Base-by-base conservation (phyloP, 139 green algal species). In the Klebsormidium nitens region DNA sequence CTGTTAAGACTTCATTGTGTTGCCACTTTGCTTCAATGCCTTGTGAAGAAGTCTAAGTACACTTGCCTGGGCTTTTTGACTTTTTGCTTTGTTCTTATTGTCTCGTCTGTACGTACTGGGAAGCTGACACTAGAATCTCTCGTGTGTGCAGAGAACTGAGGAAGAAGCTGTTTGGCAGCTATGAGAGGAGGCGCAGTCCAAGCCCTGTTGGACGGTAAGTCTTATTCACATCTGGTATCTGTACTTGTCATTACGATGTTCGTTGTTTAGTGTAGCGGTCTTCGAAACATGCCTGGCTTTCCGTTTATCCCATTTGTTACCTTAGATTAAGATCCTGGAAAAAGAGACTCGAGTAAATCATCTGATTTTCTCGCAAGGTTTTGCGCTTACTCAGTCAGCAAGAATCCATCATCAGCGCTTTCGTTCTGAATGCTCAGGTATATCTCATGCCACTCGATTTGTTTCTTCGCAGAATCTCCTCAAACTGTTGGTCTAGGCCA, bases 111-210 rank as follows among this genome's bases (percentile, higher is more conserved):
- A 3, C 60, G 35, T 29, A 59, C n/a, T 4, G n/a, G 23, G 0
- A 36, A 23, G 6, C 8, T 29, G 29, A 36, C 14, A 59, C 23
- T 61, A 32, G 23, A 23, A 31, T 23, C 23, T 55, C 46, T 55
- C 23, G 23, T 55, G 46, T 55, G 23, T 55, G 23, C 68, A 77
- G 70, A 38, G 70, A 77, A n/a, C 32, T 80, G 14, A 49, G 72
- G n/a, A 29, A 55, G 0, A 77, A 80, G 55, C 66, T 80, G 32
- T 80, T 80, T 71, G 72, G 72, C 3, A 34, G 63, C 8, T 70
- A 76, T 61, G n/a, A 23, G 66, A 77, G 42, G 66, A 17, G 46
- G 2, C 32, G 64, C 42, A 80, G 72, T 34, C 40, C 47, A 5
- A 79, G 72, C 29, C 65, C 17, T 17, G 19, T 17, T 52, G 17